Evolutionary conservation across 1,139 yeast species (phyloP), one percentile per base, ranked within the genome.

Genomic region (Yamadazyma triangularis): DNA sequence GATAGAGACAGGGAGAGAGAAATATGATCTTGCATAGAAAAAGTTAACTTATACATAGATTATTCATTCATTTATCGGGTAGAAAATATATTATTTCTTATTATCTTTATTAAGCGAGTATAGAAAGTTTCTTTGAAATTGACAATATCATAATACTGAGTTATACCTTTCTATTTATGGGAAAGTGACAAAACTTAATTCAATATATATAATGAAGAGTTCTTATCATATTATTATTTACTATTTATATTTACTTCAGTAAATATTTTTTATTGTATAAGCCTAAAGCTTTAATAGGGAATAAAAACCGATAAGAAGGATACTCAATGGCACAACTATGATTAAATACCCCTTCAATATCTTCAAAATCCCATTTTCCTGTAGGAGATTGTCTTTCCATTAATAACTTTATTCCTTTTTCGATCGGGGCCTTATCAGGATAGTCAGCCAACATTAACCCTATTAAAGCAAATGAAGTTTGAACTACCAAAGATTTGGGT

Each of bases 271-370:
- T 60, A 12, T 53, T 53, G 45, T 82, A 89, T 48, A 91, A 66
- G 1, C 98, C 98, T 30, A 91, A 63, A 0, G 98, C 98, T 55
- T 91, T 91, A 50, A 91, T 84, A 2, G 96, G 81, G 58, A 93
- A 93, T 40, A 88, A 65, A 50, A 83, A 91, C 58, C 84, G 78
- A 60, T 93, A 93, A 42, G 87, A 84, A 26, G 98, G 98, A 53
- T 93, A 93, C 54, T 91, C 97, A 50, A 93, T 93, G 2, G 94
- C 96, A 67, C 86, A 78, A 25, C 70, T 63, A 50, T 91, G 96
- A 55, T 93, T 93, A 67, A 93, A 93, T 0, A 91, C 97, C 29
- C 99, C 99, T 57, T 91, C 97, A 15, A 85, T 78, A 30, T 77
- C 84, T 51, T 91, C 96, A 50, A 74, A 81, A 34, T 70, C 65